phyloP scores from a whole-genome alignment of 371 early-diverging fungal genomes.

The Lichtheimia ornata region DNA sequence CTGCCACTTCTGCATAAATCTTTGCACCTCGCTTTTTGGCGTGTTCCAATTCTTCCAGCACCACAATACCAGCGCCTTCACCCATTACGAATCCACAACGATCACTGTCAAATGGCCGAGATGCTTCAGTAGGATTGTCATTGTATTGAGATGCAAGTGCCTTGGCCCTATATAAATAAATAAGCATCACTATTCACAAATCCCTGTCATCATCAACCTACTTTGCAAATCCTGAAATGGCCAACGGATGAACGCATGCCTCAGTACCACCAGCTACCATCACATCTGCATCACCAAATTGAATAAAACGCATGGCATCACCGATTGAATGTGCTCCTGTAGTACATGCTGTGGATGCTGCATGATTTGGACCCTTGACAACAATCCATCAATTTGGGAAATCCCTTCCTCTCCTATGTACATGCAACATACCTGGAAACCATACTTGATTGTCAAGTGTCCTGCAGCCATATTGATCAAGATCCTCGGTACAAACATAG shows the following conservation, averaged over 20 bases:
- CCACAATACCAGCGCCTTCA: slow-evolving; percentile 92
- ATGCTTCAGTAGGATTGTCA: slow-evolving; percentile 73
- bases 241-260: slow-evolving; percentile 81
- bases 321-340: slow-evolving; percentile 95
- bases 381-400: neutral
- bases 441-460: slow-evolving; percentile 86
- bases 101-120: slow-evolving; percentile 88
- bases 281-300: slow-evolving; percentile 91
- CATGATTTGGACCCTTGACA: slow-evolving; percentile 86
- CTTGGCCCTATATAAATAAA: slow-evolving; percentile 62
- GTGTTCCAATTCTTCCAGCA: slow-evolving; percentile 91
- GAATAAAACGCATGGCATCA: slow-evolving; percentile 91
- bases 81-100: slow-evolving; percentile 95
- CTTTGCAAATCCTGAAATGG: slow-evolving; percentile 90
- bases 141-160: slow-evolving; percentile 82
- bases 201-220: slow-evolving; percentile 17
- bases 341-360: slow-evolving; percentile 92
- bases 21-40: slow-evolving; percentile 82
- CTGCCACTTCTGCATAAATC: slow-evolving; percentile 89
- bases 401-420: neutral
- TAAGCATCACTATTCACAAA: neutral
- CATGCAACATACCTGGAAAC: slow-evolving; percentile 60
- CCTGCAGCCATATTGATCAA: slow-evolving; percentile 96
- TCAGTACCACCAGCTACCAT: slow-evolving; percentile 97
- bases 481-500: slow-evolving; percentile 90